Evolutionary conservation across 495 filamentous ascomycete genomes (phyloP).

Genomic region (Penicillium manginii): DNA sequence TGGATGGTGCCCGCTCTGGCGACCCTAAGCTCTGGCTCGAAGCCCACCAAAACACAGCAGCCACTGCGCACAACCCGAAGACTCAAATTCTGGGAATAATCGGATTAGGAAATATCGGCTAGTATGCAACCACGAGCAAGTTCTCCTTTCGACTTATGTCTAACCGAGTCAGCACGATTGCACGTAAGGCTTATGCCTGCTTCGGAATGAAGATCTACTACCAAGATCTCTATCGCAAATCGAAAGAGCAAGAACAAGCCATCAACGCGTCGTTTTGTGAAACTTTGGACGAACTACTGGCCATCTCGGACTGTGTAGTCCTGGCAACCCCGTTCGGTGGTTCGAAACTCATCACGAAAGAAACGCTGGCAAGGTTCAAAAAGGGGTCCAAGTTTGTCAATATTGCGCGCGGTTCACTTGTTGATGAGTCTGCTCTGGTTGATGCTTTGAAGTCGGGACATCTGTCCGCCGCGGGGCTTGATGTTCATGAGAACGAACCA

Average conservation of each 20-base stretch:
- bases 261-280: slow-evolving; percentile 14
- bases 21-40: slow-evolving; percentile 16
- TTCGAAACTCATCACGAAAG: slow-evolving; percentile 18
- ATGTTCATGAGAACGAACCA: slow-evolving; percentile 20
- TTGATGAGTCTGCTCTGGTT: slow-evolving; percentile 16
- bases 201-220: slow-evolving; percentile 24
- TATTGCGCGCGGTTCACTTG: slow-evolving; percentile 15
- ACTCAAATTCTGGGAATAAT: slow-evolving; percentile 18
- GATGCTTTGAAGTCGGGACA: slow-evolving; percentile 18
- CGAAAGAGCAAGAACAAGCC: slow-evolving; percentile 17
- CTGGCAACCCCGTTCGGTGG: slow-evolving; percentile 20
- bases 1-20: slow-evolving; percentile 19
- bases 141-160: not conserved
- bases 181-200: slow-evolving; percentile 19
- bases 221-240: slow-evolving; percentile 18
- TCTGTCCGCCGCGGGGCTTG: slow-evolving; percentile 14
- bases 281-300: slow-evolving; percentile 13
- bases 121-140: slow-evolving; percentile 3
- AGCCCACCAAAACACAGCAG: slow-evolving; percentile 13
- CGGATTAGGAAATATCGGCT: slow-evolving; percentile 21
- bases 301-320: slow-evolving; percentile 16
- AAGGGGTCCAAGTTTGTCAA: slow-evolving; percentile 18
- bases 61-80: slow-evolving; percentile 15
- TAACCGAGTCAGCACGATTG: slow-evolving; percentile 14
- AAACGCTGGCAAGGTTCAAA: slow-evolving; percentile 19